Evolutionary conservation across 2,329 filamentous ascomycete species (phyloP).

Genomic region (Colletotrichum gigasporum): DNA sequence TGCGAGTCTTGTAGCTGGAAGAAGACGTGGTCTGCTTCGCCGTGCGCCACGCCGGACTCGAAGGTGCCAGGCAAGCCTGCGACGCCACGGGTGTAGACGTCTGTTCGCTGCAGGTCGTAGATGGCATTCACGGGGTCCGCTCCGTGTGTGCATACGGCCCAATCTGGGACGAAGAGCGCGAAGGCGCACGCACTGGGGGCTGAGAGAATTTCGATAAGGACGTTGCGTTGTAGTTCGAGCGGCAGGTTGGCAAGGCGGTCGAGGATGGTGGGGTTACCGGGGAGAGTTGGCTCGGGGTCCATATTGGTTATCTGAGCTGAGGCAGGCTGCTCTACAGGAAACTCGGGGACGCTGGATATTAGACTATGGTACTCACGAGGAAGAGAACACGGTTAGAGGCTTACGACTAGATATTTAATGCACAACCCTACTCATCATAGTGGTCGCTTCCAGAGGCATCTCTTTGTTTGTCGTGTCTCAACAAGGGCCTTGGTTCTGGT

Average conservation of each 20-base stretch:
- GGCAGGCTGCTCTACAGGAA: too few relatives aligned
- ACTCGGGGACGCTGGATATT: too few relatives aligned
- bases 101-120: constrained; percentile 22
- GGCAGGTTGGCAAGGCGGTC: constrained; percentile 16
- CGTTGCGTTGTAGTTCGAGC: constrained; percentile 14
- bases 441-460: background rate
- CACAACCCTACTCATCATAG: background rate
- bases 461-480: background rate
- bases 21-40: background rate
- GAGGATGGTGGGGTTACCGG: background rate
- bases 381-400: too few relatives aligned
- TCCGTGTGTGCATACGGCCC: constrained; percentile 19
- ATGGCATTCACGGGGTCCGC: constrained; percentile 5
- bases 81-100: constrained; percentile 15
- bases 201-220: constrained; percentile 13
- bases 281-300: background rate
- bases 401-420: constrained; percentile 1
- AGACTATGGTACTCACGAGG: too few relatives aligned
- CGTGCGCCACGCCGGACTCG: background rate
- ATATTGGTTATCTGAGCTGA: background rate
- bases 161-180: constrained; percentile 21
- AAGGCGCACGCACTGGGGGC: constrained; percentile 15
- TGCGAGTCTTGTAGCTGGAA: background rate
- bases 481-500: background rate
- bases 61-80: background rate